Evolutionary conservation across 1,284 basidiomycete species (phyloP).

Genomic region (Ustilago cynodontis): DNA sequence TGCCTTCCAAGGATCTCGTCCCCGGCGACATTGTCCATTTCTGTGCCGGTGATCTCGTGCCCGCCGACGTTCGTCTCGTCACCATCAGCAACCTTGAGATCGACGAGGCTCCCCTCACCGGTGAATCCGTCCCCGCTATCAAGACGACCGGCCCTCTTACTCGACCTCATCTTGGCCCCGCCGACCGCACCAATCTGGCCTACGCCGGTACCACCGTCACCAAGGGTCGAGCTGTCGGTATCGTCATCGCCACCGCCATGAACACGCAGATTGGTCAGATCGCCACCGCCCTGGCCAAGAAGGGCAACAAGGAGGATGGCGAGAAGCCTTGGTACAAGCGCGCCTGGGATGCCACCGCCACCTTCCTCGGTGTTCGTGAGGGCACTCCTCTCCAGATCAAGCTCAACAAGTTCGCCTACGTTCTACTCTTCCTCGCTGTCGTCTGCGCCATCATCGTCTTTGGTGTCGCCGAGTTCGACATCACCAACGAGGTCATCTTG

Average conservation of each 20-base stretch:
- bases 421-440: constrained; percentile 75
- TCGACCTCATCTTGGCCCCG: constrained; percentile 49
- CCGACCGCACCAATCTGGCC: constrained; percentile 60
- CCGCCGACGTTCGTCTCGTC: constrained; percentile 63
- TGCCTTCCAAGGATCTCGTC: constrained; percentile 42
- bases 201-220: constrained; percentile 63
- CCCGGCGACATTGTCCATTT: constrained; percentile 74
- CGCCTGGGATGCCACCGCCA: constrained; percentile 55
- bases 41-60: constrained; percentile 59
- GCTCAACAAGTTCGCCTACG: constrained; percentile 76
- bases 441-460: constrained; percentile 73
- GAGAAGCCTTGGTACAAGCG: constrained; percentile 44
- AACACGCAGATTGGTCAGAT: constrained; percentile 64
- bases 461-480: constrained; percentile 72
- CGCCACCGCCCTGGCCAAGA: constrained; percentile 57
- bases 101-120: constrained; percentile 65
- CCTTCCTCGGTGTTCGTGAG: constrained; percentile 71
- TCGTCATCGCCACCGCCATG: constrained; percentile 61
- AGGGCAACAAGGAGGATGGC: constrained; percentile 25
- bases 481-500: constrained; percentile 72
- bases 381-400: constrained; percentile 78
- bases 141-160: constrained; percentile 52
- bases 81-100: constrained; percentile 61
- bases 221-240: constrained; percentile 60
- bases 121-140: constrained; percentile 61